Evolutionary conservation across 2,329 filamentous ascomycete genomes (phyloP).

Genomic region (Didymella lethalis): DNA sequence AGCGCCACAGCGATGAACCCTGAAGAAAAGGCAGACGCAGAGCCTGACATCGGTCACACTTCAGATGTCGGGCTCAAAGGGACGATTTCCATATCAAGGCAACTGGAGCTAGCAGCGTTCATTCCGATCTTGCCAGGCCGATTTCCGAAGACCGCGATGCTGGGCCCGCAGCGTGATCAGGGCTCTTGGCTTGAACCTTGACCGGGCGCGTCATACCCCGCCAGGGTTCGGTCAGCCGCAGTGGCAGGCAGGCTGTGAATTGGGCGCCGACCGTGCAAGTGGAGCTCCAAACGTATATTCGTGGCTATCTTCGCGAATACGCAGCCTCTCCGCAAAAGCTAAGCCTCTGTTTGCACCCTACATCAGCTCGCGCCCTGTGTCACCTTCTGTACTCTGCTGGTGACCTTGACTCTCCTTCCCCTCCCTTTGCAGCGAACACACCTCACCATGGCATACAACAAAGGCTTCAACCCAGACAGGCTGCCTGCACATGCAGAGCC

Average conservation of each 20-base stretch:
- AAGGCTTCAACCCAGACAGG: conserved; percentile 90
- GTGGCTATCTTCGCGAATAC: conserved; percentile 9
- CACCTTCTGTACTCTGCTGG: conserved; percentile 1
- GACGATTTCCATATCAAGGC: not conserved
- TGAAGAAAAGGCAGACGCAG: not conserved
- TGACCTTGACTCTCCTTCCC: conserved; percentile 5
- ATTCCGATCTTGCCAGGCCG: conserved; percentile 16
- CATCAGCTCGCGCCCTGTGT: conserved; percentile 14
- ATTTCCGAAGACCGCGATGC: conserved; percentile 13
- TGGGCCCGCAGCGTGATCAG: conserved; percentile 15
- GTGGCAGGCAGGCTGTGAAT: conserved; percentile 33
- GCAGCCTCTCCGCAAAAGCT: conserved; percentile 14
- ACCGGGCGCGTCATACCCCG: conserved; percentile 37
- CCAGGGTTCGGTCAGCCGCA: conserved; percentile 38
- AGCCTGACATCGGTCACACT: not conserved
- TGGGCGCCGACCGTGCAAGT: conserved; percentile 29
- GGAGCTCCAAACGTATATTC: conserved; percentile 14
- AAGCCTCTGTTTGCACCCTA: conserved; percentile 13
- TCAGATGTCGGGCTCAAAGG: conserved; percentile 3
- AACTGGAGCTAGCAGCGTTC: conserved; percentile 3
- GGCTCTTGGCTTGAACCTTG: conserved; percentile 9
- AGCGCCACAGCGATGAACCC: conserved; percentile 10
- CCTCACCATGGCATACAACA: conserved; percentile 86
- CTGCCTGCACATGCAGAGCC: conserved; percentile 89
- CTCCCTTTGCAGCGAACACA: conserved; percentile 6